phyloP scores from a whole-genome alignment of 2,329 filamentous ascomycete genomes.

The Grosmannia serpens region DNA sequence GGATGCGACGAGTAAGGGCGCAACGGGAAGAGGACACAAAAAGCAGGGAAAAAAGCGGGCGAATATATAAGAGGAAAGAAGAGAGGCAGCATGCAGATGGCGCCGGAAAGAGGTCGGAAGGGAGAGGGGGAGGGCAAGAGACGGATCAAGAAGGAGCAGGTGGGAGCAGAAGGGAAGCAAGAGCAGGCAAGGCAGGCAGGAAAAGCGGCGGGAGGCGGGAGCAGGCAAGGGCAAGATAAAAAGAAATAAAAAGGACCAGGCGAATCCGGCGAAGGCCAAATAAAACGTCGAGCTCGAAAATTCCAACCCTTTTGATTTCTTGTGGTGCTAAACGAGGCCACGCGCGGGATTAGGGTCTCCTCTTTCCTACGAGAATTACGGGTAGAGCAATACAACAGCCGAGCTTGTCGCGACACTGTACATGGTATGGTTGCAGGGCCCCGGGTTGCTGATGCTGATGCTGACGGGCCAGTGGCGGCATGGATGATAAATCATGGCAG shows the following conservation, averaged over 20 bases:
- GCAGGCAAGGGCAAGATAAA: background rate
- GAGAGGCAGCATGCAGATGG: background rate
- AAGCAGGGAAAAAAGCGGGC: background rate
- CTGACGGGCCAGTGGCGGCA: background rate
- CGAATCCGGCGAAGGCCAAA: background rate
- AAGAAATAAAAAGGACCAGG: background rate
- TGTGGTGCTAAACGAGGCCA: constrained; percentile 5
- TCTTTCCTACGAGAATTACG: background rate
- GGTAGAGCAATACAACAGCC: constrained; percentile 1
- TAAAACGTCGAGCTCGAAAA: background rate
- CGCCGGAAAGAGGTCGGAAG: background rate
- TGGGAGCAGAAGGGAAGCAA: background rate
- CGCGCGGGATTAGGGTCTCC: constrained; percentile 4
- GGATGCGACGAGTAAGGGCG: background rate
- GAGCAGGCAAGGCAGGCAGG: background rate
- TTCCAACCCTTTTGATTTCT: background rate
- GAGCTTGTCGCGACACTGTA: constrained; percentile 5
- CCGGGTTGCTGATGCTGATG: background rate
- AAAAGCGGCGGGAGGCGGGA: background rate
- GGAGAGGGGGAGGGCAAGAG: background rate
- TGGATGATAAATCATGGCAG: constrained; percentile 8
- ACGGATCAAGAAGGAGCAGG: background rate
- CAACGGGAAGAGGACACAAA: background rate
- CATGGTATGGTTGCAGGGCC: background rate
- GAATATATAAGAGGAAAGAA: background rate